Conservation (phyloP, 106 monocot genomes). For the Apostasia ramifera region DNA sequence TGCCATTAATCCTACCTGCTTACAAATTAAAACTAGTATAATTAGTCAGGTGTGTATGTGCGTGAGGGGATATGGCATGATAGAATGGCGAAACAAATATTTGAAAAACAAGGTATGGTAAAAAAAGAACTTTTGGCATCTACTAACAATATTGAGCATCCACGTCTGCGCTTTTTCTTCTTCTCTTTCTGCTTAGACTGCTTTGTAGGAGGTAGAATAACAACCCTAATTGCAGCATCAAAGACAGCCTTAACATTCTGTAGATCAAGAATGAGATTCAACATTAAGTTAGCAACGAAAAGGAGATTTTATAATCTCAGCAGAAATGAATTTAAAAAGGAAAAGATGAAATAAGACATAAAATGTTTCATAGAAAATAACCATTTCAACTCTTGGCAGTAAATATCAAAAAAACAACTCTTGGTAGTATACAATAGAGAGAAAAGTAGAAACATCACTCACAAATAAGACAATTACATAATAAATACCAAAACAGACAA, state of each 20-base stretch:
- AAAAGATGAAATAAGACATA: too few species aligned
- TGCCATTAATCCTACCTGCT: too few species aligned
- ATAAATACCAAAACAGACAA: too few species aligned
- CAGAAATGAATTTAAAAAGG: neutral
- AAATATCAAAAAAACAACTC: too few species aligned
- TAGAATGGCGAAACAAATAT: neutral
- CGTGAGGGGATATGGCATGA: too few species aligned
- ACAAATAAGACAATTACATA: too few species aligned
- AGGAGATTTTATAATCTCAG: neutral
- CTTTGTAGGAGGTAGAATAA: constrained; percentile 57
- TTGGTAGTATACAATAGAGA: too few species aligned
- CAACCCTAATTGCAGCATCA: constrained; percentile 79
- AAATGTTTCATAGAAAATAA: too few species aligned
- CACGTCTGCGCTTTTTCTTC: constrained; percentile 45
- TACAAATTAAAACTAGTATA: too few species aligned
- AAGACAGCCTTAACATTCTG: constrained; percentile 81
- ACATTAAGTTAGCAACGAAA: neutral
- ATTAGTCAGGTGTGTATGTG: too few species aligned
- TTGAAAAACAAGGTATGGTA: neutral
- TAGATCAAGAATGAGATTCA: constrained; percentile 2
- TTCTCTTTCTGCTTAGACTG: constrained; percentile 51
- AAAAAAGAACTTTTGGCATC: neutral
- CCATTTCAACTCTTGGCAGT: too few species aligned
- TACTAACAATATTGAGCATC: constrained; percentile 45
- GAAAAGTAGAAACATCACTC: too few species aligned